Conservation (phyloP, 768 basidiomycete species). For the Chalciporus piperatus region DNA sequence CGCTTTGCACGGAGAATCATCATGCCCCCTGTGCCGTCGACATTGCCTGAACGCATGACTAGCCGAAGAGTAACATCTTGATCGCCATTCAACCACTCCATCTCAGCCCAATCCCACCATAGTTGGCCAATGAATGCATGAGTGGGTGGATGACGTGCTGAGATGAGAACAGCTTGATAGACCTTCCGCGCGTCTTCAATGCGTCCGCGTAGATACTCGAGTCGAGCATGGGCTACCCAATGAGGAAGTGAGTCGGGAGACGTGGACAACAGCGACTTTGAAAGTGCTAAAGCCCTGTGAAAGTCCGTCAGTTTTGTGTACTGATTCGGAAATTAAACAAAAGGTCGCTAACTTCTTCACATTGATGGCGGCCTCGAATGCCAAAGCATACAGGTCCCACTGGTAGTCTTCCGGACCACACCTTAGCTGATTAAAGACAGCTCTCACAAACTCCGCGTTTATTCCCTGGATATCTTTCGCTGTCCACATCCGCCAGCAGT, state of each 20-base stretch:
- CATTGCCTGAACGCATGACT: constrained; percentile 51
- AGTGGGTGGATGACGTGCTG: constrained; percentile 37
- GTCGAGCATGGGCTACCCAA: constrained; percentile 76
- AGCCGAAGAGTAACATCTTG: constrained; percentile 50
- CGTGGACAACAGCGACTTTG: constrained; percentile 57
- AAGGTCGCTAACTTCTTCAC: constrained; percentile 48
- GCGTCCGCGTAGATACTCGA: constrained; percentile 66
- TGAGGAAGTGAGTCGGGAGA: constrained; percentile 55
- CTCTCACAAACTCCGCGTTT: constrained; percentile 49
- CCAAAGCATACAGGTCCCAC: constrained; percentile 65
- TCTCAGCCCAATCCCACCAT: constrained; percentile 85
- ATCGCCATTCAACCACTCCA: constrained; percentile 70
- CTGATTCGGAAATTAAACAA: constrained; percentile 8
- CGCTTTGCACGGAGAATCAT: constrained; percentile 63
- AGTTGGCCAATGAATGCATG: constrained; percentile 42
- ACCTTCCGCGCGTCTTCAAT: constrained; percentile 72
- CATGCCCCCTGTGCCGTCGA: constrained; percentile 52
- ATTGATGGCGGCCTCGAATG: constrained; percentile 63
- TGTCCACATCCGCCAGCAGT: constrained; percentile 43
- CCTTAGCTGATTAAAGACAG: constrained; percentile 58
- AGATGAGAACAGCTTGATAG: constrained; percentile 63
- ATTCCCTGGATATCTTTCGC: constrained; percentile 48
- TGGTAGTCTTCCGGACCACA: constrained; percentile 46
- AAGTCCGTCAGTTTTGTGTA: constrained; percentile 10
- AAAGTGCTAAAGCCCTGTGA: constrained; percentile 64